Conservation (phyloP, 345 rosid genomes). For the Eucalyptus lansdowneana region DNA sequence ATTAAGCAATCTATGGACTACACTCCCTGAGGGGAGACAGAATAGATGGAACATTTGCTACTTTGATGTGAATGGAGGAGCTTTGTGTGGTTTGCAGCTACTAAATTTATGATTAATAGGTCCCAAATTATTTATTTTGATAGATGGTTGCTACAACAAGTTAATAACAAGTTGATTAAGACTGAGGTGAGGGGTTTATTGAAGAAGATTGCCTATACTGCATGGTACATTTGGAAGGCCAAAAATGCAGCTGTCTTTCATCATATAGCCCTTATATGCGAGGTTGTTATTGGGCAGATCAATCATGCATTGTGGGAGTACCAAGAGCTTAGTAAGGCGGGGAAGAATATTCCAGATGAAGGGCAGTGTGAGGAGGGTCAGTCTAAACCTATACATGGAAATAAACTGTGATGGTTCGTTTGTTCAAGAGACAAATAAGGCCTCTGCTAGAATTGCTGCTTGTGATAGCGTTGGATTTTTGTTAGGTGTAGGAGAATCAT, state of each 20-base stretch:
- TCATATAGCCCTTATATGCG: background rate
- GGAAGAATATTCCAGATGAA: background rate
- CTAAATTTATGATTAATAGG: background rate
- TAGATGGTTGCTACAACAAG: background rate
- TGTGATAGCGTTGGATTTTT: background rate
- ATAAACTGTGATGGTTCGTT: background rate
- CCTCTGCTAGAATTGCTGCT: too few relatives aligned
- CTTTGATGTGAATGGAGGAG: background rate
- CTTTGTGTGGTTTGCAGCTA: background rate
- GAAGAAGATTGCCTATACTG: background rate
- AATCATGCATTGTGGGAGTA: background rate
- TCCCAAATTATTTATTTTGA: background rate
- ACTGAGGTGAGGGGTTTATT: background rate
- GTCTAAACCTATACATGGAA: background rate
- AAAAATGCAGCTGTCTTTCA: background rate
- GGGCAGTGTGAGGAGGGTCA: background rate
- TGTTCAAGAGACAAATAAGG: background rate
- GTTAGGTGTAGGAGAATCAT: background rate
- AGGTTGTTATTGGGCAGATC: background rate
- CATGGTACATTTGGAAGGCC: background rate
- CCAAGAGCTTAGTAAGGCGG: background rate
- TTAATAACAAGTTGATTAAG: background rate
- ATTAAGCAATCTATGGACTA: background rate
- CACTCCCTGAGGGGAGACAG: background rate
- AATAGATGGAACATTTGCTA: background rate